Evolutionary conservation across 1,139 yeast species (phyloP), one percentile per base, ranked within the genome.

Genomic region (Yamadazyma trypodendri): DNA sequence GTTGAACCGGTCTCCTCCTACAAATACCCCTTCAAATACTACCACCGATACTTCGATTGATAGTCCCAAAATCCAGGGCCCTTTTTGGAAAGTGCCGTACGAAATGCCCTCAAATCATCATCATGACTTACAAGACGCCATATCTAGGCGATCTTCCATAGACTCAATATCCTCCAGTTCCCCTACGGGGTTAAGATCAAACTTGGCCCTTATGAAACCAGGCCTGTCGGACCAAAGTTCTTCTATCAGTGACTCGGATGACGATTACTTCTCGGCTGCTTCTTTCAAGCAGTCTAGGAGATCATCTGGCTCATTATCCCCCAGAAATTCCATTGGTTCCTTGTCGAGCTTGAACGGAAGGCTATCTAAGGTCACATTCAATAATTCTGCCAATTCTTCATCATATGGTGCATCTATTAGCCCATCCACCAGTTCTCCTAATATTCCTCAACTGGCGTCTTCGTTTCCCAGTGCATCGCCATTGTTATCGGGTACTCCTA

Each of bases 61-160:
- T 31, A 58, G 63, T 39, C 68, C 72, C 3, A 69, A 69, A 30
- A 61, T 69, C 28, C 71, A 63, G 42, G 76, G 73, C 12, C 76
- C 76, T 4, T 68, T 71, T 52, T 71, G 77, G 77, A 71, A 69
- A 49, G 77, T 71, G 8, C 77, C 77, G 21, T 71, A 71, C 52
- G 76, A 71, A 49, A 68, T 71, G 75, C 77, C 44, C 2, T 33
- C 76, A 2, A 54, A 54, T 10, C 44, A 39, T 22, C 55, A 54
- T 11, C 43, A 38, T 23, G 37, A 38, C 17, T 11, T 31, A 37
- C 52, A 32, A 5, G 38, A 40, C 29, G 47, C 42, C 13, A n/a
- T 44, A 8, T 49, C 58, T 13, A 52, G 75, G 37, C 52, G 72
- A 33, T 59, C 65, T 1, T 67, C 73, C 2, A 56, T 68, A 4